Conservation (phyloP, 2,329 filamentous ascomycete species). For the Ophiosphaerella herpotricha region DNA sequence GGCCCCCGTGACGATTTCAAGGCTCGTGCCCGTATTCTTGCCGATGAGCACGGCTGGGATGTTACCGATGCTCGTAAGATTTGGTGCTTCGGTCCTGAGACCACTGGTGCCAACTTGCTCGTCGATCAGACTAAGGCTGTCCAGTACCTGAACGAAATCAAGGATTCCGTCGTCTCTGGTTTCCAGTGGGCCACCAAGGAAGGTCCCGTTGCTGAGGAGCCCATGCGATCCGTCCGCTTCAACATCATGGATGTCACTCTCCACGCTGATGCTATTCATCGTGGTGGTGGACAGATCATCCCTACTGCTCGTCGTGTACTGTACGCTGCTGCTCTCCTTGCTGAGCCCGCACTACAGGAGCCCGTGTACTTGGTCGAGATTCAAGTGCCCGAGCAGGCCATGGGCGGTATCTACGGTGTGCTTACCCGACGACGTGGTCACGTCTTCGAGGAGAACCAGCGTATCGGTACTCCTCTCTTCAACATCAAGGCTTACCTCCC, state of each 20-base stretch:
- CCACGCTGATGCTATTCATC: constrained; percentile 98
- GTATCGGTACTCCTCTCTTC: constrained; percentile 97
- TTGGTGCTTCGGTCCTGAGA: constrained; percentile 99
- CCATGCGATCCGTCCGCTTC: constrained; percentile 95
- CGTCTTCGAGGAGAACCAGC: constrained; percentile 98
- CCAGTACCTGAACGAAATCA: constrained; percentile 99
- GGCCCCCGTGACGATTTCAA: constrained; percentile 98
- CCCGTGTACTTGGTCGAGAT: constrained; percentile 99
- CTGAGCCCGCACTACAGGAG: constrained; percentile 89
- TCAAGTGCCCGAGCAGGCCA: constrained; percentile 96
- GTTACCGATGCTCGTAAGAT: constrained; percentile 99
- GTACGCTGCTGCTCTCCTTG: constrained; percentile 89
- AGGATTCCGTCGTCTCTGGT: constrained; percentile 98
- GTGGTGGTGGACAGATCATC: constrained; percentile 99
- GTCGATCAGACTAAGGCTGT: constrained; percentile 99
- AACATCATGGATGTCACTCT: constrained; percentile 99
- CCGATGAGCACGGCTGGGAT: constrained; percentile 98
- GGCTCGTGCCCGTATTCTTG: constrained; percentile 91
- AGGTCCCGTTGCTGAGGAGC: constrained; percentile 97
- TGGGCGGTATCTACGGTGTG: constrained; percentile 99
- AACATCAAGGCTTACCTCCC: constrained; percentile 98
- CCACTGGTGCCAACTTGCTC: constrained; percentile 95
- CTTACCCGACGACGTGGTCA: constrained; percentile 97
- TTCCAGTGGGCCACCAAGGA: constrained; percentile 99
- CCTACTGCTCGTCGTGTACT: constrained; percentile 97